These are phyloP conservation scores for Beauveria sp. DNA, from an alignment of 2,329 filamentous ascomycete genomes.

Conservation along the genomic window DNA sequence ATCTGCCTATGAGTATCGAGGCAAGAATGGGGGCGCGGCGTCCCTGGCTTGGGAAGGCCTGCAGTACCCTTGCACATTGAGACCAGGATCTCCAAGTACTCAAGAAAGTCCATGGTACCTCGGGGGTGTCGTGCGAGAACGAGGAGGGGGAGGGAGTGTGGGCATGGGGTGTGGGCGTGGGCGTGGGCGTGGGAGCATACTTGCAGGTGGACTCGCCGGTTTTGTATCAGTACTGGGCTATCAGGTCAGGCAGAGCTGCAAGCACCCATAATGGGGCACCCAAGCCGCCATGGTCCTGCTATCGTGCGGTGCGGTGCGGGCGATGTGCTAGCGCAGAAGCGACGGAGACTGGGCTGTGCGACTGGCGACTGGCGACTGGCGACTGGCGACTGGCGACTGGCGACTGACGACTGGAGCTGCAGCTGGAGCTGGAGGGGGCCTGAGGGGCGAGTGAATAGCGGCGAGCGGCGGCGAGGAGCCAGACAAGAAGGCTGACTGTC, in stretches of 20 bases:
- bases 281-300: background rate
- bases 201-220: background rate
- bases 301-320: conserved; percentile 1
- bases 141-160: background rate
- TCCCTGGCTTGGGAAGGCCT: background rate
- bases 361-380: too few species aligned
- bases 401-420: background rate
- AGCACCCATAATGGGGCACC: background rate
- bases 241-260: background rate
- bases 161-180: too few species aligned
- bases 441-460: background rate
- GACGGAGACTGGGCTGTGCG: background rate
- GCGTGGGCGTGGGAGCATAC: background rate
- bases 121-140: background rate
- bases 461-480: background rate
- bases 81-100: background rate
- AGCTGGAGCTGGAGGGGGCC: background rate
- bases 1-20: conserved; percentile 3
- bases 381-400: background rate
- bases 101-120: conserved; percentile 5
- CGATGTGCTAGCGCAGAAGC: conserved; percentile 6
- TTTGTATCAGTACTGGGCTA: background rate
- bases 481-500: conserved; percentile 1
- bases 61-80: conserved; percentile 1
- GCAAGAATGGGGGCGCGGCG: background rate